Evolutionary conservation across 106 monocot species (phyloP).

Genomic region (Agapanthus africanus): DNA sequence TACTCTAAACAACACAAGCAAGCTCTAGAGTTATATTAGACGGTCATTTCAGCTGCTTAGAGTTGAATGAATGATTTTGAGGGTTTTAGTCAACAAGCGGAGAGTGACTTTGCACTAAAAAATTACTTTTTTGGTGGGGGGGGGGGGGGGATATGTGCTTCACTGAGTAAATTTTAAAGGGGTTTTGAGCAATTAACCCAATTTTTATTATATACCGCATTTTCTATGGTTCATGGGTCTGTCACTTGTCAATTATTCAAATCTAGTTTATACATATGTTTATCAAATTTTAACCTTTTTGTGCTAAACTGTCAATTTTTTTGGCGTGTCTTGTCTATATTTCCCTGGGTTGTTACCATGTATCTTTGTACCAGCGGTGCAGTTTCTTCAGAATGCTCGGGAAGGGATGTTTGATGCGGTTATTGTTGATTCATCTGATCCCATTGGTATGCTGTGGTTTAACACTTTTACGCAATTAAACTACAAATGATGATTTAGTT

Average conservation of each 20-base stretch:
- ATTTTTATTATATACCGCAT: neutral
- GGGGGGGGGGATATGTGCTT: too few relatives aligned
- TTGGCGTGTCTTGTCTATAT: neutral
- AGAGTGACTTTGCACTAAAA: too few relatives aligned
- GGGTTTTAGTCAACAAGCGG: too few relatives aligned
- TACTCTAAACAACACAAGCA: too few relatives aligned
- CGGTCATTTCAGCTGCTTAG: too few relatives aligned
- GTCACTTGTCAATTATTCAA: neutral
- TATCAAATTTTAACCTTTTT: neutral
- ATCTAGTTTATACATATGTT: neutral
- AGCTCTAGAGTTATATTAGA: too few relatives aligned
- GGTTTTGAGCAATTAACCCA: too few relatives aligned
- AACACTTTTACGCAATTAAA: neutral
- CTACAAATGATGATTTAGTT: too few relatives aligned
- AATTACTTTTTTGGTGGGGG: too few relatives aligned
- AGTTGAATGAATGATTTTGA: too few relatives aligned
- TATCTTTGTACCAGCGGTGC: constrained; percentile 51
- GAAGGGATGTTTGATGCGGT: constrained; percentile 85
- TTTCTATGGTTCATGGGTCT: neutral
- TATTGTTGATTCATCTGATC: constrained; percentile 96
- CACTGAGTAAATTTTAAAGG: too few relatives aligned
- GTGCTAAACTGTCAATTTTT: too few relatives aligned
- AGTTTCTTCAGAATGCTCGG: constrained; percentile 53
- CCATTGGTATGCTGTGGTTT: constrained; percentile 52
- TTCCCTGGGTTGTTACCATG: neutral